phyloP scores from a whole-genome alignment of 352 stramenopile species.

The Phytophthora meadii region DNA sequence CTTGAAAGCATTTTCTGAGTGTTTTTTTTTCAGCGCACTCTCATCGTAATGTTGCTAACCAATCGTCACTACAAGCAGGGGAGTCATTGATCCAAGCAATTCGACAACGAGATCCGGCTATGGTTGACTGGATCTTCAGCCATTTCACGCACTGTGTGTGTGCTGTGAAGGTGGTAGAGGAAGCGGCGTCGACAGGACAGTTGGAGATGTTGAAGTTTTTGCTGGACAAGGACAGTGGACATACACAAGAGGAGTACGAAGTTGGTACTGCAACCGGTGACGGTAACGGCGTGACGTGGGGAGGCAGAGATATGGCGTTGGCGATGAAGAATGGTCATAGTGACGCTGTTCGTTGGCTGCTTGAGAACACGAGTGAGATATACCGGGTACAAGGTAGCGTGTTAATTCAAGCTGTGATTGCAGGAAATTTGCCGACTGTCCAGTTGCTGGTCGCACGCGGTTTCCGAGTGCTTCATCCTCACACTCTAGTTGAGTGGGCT shows the following conservation, averaged over 20 bases:
- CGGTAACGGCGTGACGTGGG: slow-evolving; percentile 2
- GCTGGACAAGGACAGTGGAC: background rate
- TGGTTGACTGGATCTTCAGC: slow-evolving; percentile 15
- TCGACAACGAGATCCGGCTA: slow-evolving; percentile 1
- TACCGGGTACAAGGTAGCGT: background rate
- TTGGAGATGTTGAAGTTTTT: slow-evolving; percentile 2
- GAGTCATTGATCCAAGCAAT: slow-evolving; percentile 11
- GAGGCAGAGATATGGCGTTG: slow-evolving; percentile 1
- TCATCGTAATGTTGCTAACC: background rate
- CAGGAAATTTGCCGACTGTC: background rate
- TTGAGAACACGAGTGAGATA: background rate
- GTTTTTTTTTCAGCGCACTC: too few relatives aligned
- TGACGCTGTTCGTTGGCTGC: slow-evolving; percentile 3
- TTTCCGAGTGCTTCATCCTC: background rate
- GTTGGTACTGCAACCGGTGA: background rate
- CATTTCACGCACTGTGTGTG: slow-evolving; percentile 10
- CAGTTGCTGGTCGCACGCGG: background rate
- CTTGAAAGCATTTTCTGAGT: too few relatives aligned
- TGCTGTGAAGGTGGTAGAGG: slow-evolving; percentile 9
- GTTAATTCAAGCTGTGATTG: background rate
- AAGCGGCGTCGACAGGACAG: slow-evolving; percentile 3
- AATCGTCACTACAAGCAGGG: slow-evolving; percentile 13
- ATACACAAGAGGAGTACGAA: slow-evolving; percentile 1
- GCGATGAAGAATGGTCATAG: slow-evolving; percentile 4
- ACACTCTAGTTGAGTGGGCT: background rate